phyloP scores from a whole-genome alignment of 2,329 filamentous ascomycete species.

The Verticillium albo-atrum region DNA sequence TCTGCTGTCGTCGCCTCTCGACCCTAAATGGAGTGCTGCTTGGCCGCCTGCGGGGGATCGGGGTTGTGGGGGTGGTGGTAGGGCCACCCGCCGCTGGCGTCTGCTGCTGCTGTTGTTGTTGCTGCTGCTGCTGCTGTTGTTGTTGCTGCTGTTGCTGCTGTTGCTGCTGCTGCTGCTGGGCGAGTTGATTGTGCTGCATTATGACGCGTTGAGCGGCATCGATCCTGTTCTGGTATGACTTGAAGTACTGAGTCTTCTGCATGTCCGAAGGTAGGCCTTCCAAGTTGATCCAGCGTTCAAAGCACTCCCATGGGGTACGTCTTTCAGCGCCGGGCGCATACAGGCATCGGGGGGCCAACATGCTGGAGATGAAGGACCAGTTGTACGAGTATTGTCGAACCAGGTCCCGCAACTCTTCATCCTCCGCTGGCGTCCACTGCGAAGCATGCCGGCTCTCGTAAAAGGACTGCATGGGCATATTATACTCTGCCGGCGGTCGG shows the following conservation, averaged over 20 bases:
- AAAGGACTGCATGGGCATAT: conserved; percentile 86
- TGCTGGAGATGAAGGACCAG: conserved; percentile 88
- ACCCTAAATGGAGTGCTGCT: conserved; percentile 74
- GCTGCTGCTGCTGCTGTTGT: conserved; percentile 21
- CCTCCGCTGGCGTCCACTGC: conserved; percentile 86
- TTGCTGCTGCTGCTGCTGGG: conserved; percentile 28
- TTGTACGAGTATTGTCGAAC: conserved; percentile 96
- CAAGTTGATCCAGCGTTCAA: conserved; percentile 90
- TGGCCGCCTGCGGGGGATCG: conserved; percentile 57
- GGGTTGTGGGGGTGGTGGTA: conserved; percentile 39
- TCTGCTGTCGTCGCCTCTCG: conserved; percentile 79
- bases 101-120: conserved; percentile 41
- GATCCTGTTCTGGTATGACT: conserved; percentile 59
- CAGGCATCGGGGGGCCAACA: conserved; percentile 67
- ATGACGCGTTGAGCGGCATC: conserved; percentile 54
- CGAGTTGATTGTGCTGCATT: conserved; percentile 47
- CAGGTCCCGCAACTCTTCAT: conserved; percentile 79
- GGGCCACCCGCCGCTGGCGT: conserved; percentile 34
- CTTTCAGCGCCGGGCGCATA: conserved; percentile 85
- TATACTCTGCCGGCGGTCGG: conserved; percentile 83
- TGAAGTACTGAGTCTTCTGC: conserved; percentile 94
- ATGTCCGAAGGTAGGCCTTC: conserved; percentile 91
- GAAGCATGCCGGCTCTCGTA: conserved; percentile 84
- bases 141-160: conserved; percentile 23
- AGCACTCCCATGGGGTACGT: conserved; percentile 96